phyloP scores from a whole-genome alignment of 1,284 basidiomycete species.

The Sporisorium exsertum region DNA sequence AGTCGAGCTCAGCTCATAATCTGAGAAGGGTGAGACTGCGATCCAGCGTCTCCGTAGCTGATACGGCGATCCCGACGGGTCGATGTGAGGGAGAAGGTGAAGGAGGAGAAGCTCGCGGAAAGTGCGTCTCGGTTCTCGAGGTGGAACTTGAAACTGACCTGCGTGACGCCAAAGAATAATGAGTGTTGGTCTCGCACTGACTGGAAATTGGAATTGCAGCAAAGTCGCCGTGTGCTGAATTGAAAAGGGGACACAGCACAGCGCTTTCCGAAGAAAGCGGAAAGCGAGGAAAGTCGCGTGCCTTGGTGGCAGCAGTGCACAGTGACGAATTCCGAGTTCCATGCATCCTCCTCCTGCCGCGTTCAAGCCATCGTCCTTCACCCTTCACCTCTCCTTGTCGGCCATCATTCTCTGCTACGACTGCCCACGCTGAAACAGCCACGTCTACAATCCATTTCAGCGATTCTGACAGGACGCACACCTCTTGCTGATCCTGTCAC shows the following conservation, averaged over 20 bases:
- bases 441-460: not conserved
- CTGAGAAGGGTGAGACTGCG: not conserved
- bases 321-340: slow-evolving; percentile 8
- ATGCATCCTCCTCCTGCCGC: not conserved
- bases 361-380: not conserved
- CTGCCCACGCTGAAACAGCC: too few relatives aligned
- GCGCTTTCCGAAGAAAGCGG: not conserved
- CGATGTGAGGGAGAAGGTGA: not conserved
- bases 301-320: slow-evolving; percentile 6
- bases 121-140: not conserved
- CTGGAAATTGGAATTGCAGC: too few relatives aligned
- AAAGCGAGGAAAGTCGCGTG: slow-evolving; percentile 18
- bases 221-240: not conserved
- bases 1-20: not conserved
- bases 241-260: not conserved
- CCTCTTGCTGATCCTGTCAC: not conserved
- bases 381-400: not conserved
- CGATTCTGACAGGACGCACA: not conserved
- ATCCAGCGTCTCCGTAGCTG: not conserved
- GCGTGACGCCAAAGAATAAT: not conserved
- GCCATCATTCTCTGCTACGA: not conserved
- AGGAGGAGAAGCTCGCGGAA: not conserved
- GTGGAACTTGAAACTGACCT: not conserved
- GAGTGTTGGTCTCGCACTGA: not conserved
- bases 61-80: not conserved